Base-by-base conservation (phyloP, 345 rosid species). In the Arabis hirsuta region DNA sequence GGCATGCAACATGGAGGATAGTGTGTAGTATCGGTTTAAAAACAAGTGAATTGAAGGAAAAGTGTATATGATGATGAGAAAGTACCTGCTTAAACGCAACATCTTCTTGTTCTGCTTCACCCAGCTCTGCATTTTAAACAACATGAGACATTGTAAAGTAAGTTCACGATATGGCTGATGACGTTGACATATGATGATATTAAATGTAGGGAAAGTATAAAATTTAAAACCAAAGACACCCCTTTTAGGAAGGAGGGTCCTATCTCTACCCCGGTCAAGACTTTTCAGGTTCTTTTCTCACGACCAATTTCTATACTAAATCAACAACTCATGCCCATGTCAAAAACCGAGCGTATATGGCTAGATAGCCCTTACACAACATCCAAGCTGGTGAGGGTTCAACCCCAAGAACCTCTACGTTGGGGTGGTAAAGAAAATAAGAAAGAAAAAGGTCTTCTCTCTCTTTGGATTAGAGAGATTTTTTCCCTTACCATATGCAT, bases 21-120 rank as follows among this genome's bases (percentile, higher is more conserved):
- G 34, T 52, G 48, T 34, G 29, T 72, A 14, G 47, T 29, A 36
- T 48, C 6, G 11, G 10, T 11, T 27, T 9, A 27, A 56, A 47
- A 58, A 47, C 47, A 56, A 57, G 65, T 57, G 46, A 34, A 32
- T 34, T 2, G 31, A 32, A n/a, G 14, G 4, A 56, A 13, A 6
- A 16, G 52, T 16, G 24, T 61, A 68, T 31, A 53, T 34, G 14
- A 38, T 68, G 51, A 62, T 45, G 65, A 60, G 29, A 27, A 60
- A 79, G 45, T 66, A 95, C 99, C 96, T 87, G 86, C 76, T 91
- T 95, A 83, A 95, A 95, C 67, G 85, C 82, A 76, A 86, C 88
- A 82, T 95, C 99, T 82, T 95, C 97, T 62, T 88, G 86, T 82
- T 91, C 97, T 46, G 78, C 88, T 51, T 84, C 85, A 51, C 96